A percentile compares a stretch with the other conserved stretches of the same genome.
Evolutionary conservation across 2,329 filamentous ascomycete species (phyloP).

Genomic region (Colletotrichum horii): DNA sequence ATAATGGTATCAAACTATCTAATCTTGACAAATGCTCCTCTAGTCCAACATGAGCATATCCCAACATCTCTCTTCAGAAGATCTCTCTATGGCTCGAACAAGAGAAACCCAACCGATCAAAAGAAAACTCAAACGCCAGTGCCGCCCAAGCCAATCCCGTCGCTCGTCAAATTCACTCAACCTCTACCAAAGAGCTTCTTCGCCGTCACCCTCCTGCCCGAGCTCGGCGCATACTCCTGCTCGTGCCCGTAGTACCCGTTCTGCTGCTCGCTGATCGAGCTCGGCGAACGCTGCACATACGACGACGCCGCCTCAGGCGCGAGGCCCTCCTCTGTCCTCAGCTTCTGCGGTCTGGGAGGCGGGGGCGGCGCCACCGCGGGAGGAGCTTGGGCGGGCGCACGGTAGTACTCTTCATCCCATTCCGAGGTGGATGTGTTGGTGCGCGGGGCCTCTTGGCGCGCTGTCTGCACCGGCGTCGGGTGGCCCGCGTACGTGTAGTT

Average conservation of each 20-base stretch:
- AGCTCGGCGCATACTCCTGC: slow-evolving; percentile 4
- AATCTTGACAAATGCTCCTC: background rate
- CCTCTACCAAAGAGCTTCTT: slow-evolving; percentile 23
- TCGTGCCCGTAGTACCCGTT: slow-evolving; percentile 15
- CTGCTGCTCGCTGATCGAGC: background rate
- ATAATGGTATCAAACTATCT: background rate
- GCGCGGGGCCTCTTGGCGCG: slow-evolving; percentile 16
- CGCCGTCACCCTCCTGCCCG: slow-evolving; percentile 13
- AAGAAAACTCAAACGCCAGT: background rate
- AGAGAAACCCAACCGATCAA: background rate
- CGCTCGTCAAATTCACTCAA: background rate
- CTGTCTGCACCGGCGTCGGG: background rate
- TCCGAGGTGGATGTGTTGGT: slow-evolving; percentile 5
- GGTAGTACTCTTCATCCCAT: slow-evolving; percentile 25
- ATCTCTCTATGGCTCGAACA: background rate
- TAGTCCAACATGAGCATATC: background rate
- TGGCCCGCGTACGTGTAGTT: slow-evolving; percentile 4
- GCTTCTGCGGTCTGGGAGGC: slow-evolving; percentile 37
- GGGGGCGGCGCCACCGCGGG: slow-evolving; percentile 30
- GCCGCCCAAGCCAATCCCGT: background rate
- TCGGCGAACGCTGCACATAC: background rate
- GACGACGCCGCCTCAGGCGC: background rate
- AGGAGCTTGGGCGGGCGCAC: slow-evolving; percentile 19
- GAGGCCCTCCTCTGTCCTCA: slow-evolving; percentile 26
- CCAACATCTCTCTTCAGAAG: fast-evolving